Base-by-base conservation (phyloP, 2,329 filamentous ascomycete species). In the Scytalidium sp. region DNA sequence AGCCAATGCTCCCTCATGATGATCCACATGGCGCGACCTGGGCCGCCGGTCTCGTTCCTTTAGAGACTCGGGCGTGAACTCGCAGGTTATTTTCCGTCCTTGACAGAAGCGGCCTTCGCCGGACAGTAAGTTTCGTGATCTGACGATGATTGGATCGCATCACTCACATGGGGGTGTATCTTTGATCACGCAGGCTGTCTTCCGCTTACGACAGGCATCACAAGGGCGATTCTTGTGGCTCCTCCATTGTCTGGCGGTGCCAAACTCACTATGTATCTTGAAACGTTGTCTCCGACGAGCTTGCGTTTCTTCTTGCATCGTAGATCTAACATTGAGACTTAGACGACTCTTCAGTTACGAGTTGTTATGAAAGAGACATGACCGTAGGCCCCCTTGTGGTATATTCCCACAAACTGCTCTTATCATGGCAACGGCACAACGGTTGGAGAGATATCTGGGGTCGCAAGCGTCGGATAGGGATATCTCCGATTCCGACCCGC, bases 171-270 rank as follows among this genome's bases (percentile, higher is more conserved):
- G 73, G 45, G 72, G 72, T 50, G 67, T 61, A 10, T 63, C 63
- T 23, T 70, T 66, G 48, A 76, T 75, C 7, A 75, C 67, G 56
- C 73, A 75, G n/a, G 70, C 73, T 40, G 72, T 74, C 61, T 75
- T 75, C 17, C 73, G 64, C 43, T 63, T 63, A 8, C 72, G 69
- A 53, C 73, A 75, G 10, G 67, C 64, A 59, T 75, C 73, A 52
- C 73, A 76, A 2, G 73, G 73, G 21, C 71, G 66, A 50, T 71
- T 72, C 60, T 75, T 75, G 50, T 72, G 69, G 57, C 73, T 75
- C 48, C 72, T 59, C 27, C 66, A 68, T 56, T 68, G 63, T 45
- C 70, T 60, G 19, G 70, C 64, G 41, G 61, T 62, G 50, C 70
- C 70, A 57, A 72, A 72, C 52, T 68, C 68, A 58, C 69, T 72